Percentiles rank a stretch among this genome's conserved stretches.
phyloP scores from a whole-genome alignment of 1,139 yeast genomes.

The Magnusiomyces ingens region DNA sequence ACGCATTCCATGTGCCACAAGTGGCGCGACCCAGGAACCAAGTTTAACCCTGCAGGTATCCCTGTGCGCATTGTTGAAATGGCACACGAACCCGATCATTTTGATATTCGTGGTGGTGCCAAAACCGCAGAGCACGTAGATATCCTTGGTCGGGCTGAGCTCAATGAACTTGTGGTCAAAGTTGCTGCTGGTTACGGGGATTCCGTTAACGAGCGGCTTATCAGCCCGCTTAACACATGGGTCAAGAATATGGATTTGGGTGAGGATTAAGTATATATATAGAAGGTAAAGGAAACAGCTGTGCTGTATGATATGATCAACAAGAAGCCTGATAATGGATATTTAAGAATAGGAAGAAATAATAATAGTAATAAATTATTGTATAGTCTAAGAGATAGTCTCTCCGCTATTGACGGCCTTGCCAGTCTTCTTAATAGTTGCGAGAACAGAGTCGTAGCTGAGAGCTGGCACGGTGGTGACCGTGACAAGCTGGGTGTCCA shows the following conservation, averaged over 20 bases:
- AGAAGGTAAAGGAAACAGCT: too few relatives aligned
- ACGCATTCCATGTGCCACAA: slow-evolving; percentile 78
- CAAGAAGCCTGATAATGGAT: too few relatives aligned
- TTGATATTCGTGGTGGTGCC: slow-evolving; percentile 95
- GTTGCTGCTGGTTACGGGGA: slow-evolving; percentile 80
- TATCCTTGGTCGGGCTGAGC: slow-evolving; percentile 84
- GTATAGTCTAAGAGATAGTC: slow-evolving; percentile 24
- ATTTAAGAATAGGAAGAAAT: neutral
- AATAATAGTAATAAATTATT: too few relatives aligned
- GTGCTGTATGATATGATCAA: too few relatives aligned
- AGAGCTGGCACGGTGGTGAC: slow-evolving; percentile 53
- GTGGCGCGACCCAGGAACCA: slow-evolving; percentile 67
- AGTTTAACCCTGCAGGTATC: slow-evolving; percentile 75
- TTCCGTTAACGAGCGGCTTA: slow-evolving; percentile 50
- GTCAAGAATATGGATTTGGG: slow-evolving; percentile 44
- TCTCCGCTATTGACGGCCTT: slow-evolving; percentile 70
- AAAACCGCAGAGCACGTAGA: slow-evolving; percentile 98
- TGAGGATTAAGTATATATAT: neutral
- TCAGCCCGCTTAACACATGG: slow-evolving; percentile 56
- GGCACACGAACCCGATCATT: slow-evolving; percentile 85
- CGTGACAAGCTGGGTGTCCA: slow-evolving; percentile 76
- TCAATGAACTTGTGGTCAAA: slow-evolving; percentile 74
- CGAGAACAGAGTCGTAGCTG: slow-evolving; percentile 69
- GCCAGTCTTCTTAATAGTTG: slow-evolving; percentile 83
- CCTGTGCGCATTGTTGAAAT: slow-evolving; percentile 80